Percentiles rank a stretch among this genome's conserved stretches.
These are phyloP conservation scores for Conticribra weissflogii DNA, from an alignment of 108 stramenopile genomes.

Conservation along the genomic window DNA sequence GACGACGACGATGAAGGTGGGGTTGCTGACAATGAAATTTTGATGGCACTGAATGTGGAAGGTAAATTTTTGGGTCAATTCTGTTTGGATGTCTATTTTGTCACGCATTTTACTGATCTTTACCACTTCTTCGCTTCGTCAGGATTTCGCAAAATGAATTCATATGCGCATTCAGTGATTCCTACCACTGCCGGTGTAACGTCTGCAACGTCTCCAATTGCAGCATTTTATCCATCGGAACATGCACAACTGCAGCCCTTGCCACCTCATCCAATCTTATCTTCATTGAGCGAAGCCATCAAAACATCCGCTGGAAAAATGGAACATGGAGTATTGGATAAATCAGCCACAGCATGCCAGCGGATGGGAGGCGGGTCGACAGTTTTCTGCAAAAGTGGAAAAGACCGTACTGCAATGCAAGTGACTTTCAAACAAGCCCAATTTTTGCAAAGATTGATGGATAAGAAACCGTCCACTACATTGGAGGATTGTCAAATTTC, in stretches of 20 bases:
- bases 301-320: slow-evolving; percentile 77
- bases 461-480: slow-evolving; percentile 21
- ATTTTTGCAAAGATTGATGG: slow-evolving; percentile 62
- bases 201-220: slow-evolving; percentile 16
- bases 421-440: slow-evolving; percentile 90
- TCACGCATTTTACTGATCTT: too few relatives aligned
- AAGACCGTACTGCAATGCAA: slow-evolving; percentile 95
- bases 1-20: slow-evolving; percentile 81
- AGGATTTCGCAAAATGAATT: slow-evolving; percentile 85
- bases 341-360: slow-evolving; percentile 72
- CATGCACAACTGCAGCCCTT: slow-evolving; percentile 33
- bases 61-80: too few relatives aligned
- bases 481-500: slow-evolving; percentile 21
- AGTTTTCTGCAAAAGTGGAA: slow-evolving; percentile 93
- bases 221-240: slow-evolving; percentile 31
- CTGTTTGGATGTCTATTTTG: too few relatives aligned
- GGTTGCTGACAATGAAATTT: slow-evolving; percentile 78
- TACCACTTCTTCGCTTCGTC: too few relatives aligned
- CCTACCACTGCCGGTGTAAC: slow-evolving; percentile 39
- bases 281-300: slow-evolving; percentile 67
- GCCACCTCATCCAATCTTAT: slow-evolving; percentile 72
- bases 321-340: slow-evolving; percentile 86
- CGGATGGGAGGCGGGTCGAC: slow-evolving; percentile 78
- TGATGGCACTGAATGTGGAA: slow-evolving; percentile 81
- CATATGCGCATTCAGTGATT: slow-evolving; percentile 73